Evolutionary conservation across 495 filamentous ascomycete species (phyloP), one percentile per base, ranked within the genome.

Genomic region (Evernia prunastri): DNA sequence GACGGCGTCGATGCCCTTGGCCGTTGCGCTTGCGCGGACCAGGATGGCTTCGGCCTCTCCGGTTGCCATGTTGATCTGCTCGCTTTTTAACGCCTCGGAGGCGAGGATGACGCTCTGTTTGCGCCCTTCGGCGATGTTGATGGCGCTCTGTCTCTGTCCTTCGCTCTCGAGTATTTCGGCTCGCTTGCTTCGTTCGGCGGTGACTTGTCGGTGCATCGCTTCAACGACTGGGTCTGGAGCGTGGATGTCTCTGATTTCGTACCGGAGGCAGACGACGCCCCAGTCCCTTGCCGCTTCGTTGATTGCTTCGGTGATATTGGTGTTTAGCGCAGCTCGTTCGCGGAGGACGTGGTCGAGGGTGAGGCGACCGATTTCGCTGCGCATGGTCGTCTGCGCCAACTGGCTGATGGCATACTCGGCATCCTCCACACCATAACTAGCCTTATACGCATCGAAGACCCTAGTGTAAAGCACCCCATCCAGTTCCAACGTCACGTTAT

Each of bases 361-460:
- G 23, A 98, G 83, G 70, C 96, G 92, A 65, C 94, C 94, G 72
- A 98, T 98, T 74, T 98, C 94, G 62, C 88, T 91, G 65, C 94
- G 91, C 94, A 98, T 98, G 0, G 94, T 98, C 4, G 94, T 98
- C 76, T 98, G 94, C 4, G 94, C 94, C 23, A 98, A 87, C 70
- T 98, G 94, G 25, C 89, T 92, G 78, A 98, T 97, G 72, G 94
- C 94, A 76, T 97, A 98, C 73, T 97, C 95, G 64, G 94, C 94
- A 72, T 98, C 94, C 78, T 98, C 94, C 47, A 98, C 94, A 47
- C 94, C 94, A 73, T 98, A 97, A 77, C 92, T 96, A 69, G 94
- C 95, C 75, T 97, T 97, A 74, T 96, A 98, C 3, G 94, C 93
- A 75, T 98, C 92, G 72, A 97, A 95, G 2, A 97, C 90, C 25